A percentile compares a stretch with the other conserved stretches of the same genome.
Conservation (phyloP, 176 grass and related monocot genomes). For the Musa beccarii region DNA sequence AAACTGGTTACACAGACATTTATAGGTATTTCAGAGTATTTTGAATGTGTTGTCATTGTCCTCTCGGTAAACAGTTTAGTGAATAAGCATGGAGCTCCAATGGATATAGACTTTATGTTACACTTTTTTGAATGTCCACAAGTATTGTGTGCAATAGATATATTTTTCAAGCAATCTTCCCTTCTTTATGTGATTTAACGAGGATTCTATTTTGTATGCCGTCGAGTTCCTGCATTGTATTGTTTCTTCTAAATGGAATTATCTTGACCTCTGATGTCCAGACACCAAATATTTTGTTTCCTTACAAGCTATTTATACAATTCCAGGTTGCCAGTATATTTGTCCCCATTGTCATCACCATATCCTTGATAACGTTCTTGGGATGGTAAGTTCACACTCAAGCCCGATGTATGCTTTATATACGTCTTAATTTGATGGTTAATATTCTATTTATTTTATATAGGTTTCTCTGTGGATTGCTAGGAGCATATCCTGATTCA, state of each 20-base stretch:
- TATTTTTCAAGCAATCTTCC: too few species aligned
- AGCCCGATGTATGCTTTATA: background rate
- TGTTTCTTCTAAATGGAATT: background rate
- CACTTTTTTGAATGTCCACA: background rate
- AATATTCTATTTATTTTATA: constrained; percentile 18
- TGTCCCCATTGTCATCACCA: constrained; percentile 85
- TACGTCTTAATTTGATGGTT: background rate
- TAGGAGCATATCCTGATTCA: constrained; percentile 82
- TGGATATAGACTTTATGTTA: background rate
- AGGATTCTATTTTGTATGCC: too few species aligned
- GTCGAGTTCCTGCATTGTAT: too few species aligned
- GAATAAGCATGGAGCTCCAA: background rate
- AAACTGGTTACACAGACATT: too few species aligned
- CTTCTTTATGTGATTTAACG: too few species aligned
- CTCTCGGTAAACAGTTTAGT: too few species aligned
- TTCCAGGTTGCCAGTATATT: constrained; percentile 23
- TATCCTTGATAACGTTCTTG: constrained; percentile 80
- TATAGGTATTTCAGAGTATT: too few species aligned
- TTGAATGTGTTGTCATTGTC: too few species aligned
- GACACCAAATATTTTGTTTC: background rate
- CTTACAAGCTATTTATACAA: background rate
- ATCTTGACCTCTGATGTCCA: background rate
- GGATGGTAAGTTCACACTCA: constrained; percentile 47
- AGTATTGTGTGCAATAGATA: too few species aligned
- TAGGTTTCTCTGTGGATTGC: constrained; percentile 86